Conservation (phyloP, 2,329 filamentous ascomycete species). For the Stachybotrys echinatus region DNA sequence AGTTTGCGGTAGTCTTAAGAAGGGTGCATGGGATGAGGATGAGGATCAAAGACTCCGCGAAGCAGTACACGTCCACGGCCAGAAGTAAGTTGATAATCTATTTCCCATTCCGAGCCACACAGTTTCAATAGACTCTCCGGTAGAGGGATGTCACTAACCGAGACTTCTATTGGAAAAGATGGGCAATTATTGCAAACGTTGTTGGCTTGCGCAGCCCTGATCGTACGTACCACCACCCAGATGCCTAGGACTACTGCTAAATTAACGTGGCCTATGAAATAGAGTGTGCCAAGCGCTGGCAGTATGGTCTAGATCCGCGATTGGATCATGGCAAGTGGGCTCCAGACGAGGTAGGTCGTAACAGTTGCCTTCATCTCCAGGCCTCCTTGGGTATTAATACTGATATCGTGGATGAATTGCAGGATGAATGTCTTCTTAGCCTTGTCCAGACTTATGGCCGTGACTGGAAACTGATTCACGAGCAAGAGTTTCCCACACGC, state of each 20-base stretch:
- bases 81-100: conserved; percentile 27
- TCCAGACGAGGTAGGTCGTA: conserved; percentile 10
- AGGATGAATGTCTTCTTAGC: conserved; percentile 12
- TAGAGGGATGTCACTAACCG: too few species aligned
- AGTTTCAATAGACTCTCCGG: too few species aligned
- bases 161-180: too few species aligned
- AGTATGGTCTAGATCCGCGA: conserved; percentile 34
- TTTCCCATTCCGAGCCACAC: too few species aligned
- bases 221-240: conserved; percentile 9
- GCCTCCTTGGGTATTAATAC: too few species aligned
- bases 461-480: conserved; percentile 16
- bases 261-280: background rate
- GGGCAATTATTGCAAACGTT: conserved; percentile 33
- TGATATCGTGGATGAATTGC: background rate
- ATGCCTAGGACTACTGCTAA: background rate
- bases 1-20: conserved; percentile 29
- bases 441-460: conserved; percentile 11
- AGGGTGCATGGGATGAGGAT: conserved; percentile 23
- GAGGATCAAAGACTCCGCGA: conserved; percentile 17
- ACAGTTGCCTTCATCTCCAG: background rate
- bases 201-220: conserved; percentile 26
- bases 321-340: conserved; percentile 21
- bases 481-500: conserved; percentile 9
- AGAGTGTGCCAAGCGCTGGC: conserved; percentile 43
- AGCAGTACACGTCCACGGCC: conserved; percentile 29